phyloP scores from a whole-genome alignment of 139 green algal genomes.

The Limnomonas spitsbergensis region DNA sequence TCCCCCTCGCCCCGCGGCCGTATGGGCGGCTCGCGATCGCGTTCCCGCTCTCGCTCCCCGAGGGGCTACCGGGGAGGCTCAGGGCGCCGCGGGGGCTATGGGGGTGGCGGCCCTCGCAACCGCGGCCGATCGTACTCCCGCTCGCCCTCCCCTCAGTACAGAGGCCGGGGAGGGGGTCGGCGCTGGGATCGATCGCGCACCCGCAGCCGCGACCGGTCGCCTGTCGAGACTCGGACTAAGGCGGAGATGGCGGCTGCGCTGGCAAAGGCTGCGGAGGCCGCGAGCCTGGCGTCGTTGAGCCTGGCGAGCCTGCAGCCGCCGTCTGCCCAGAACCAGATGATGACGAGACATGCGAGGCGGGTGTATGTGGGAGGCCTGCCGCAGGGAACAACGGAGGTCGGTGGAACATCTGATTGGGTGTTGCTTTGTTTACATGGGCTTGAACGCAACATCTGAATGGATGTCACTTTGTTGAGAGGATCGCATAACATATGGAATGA shows the following conservation, averaged over 20 bases:
- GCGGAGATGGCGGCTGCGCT: conserved; percentile 28
- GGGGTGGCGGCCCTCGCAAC: too few relatives aligned
- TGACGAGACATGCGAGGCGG: conserved; percentile 82
- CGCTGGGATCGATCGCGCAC: too few relatives aligned
- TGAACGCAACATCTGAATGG: not conserved
- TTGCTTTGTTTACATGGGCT: not conserved
- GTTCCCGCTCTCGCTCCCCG: not conserved
- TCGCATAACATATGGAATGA: too few relatives aligned
- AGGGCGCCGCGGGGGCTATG: too few relatives aligned
- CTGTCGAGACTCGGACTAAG: conserved; percentile 30
- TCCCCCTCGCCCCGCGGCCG: not conserved
- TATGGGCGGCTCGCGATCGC: not conserved
- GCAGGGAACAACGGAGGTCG: conserved; percentile 17
- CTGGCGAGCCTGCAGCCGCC: not conserved
- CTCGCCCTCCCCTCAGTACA: not conserved
- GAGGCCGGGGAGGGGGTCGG: not conserved
- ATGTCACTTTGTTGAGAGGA: too few relatives aligned
- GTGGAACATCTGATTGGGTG: not conserved
- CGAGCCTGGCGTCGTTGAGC: conserved; percentile 10
- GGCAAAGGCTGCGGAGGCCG: conserved; percentile 25
- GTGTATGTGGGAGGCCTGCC: conserved; percentile 92
- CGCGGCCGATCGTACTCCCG: not conserved
- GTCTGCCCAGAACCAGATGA: conserved; percentile 55
- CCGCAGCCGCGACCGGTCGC: not conserved
- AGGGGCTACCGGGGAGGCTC: too few relatives aligned